Evolutionary conservation across 2,329 filamentous ascomycete species (phyloP), one percentile per base, ranked within the genome.

Genomic region (Pochonia chlamydosporia): DNA sequence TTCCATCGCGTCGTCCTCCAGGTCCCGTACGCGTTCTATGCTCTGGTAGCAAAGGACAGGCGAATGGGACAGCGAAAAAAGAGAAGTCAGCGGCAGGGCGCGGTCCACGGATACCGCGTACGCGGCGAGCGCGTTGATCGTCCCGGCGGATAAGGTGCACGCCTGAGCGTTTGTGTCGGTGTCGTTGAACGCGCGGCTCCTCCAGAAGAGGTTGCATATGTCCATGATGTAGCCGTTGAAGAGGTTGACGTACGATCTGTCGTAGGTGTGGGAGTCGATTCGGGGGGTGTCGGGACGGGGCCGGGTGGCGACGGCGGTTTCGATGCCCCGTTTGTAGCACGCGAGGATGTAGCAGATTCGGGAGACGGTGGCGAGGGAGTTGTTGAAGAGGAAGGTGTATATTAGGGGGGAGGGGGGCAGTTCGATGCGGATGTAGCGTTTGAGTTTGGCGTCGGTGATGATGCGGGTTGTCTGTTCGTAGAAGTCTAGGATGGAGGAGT

Each of bases 141-240:
- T 69, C 1, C 66, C 51, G 10, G 58, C 57, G 13, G 75, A 62
- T 6, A 79, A 54, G 49, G 76, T 64, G 55, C 78, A 82, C 8
- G 78, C 81, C 45, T 74, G 72, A 2, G 80, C 73, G 56, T 82
- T 82, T n/a, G 75, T 68, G 53, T 92, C 87, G 2, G 71, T 70
- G 11, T 69, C 69, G 49, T 80, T 80, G 49, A 95, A 84, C 1
- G 85, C 89, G 11, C 84, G 79, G 20, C 80, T 79, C 8, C 88
- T 79, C 89, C 89, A 95, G 40, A 93, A 64, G 43, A 87, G 81
- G 61, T 95, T 95, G 70, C 88, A 91, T 26, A 90, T 77, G 60
- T 95, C 89, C 81, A 93, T 91, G 26, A 95, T 76, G 61, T 86
- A 90, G 20, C 85, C 85, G 62, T 95, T 95, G 69, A 93, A 91